Evolutionary conservation across 768 basidiomycete genomes (phyloP).

Genomic region (Vishniacozyma victoriae): DNA sequence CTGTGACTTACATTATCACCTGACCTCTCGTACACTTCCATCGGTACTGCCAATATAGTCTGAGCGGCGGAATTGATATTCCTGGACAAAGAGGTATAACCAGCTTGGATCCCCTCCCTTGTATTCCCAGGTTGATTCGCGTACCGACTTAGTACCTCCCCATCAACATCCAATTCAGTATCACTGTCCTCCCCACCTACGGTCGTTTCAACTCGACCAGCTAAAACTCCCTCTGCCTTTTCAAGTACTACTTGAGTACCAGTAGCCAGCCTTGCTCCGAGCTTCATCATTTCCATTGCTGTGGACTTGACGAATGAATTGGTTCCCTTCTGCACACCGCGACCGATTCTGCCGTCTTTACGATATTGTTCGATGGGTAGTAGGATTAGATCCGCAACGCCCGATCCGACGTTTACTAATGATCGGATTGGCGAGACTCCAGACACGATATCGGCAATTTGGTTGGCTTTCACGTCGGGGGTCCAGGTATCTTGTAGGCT

Average conservation of each 20-base stretch:
- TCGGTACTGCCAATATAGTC: conserved; percentile 95
- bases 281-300: conserved; percentile 88
- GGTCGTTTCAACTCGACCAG: conserved; percentile 62
- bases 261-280: conserved; percentile 87
- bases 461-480: conserved; percentile 97
- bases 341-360: conserved; percentile 87
- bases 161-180: background rate
- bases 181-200: conserved; percentile 56
- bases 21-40: conserved; percentile 96
- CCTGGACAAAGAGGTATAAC: conserved; percentile 78
- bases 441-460: conserved; percentile 92
- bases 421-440: conserved; percentile 95
- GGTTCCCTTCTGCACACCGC: conserved; percentile 89
- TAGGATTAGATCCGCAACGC: conserved; percentile 89
- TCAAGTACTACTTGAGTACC: conserved; percentile 97
- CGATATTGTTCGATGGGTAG: conserved; percentile 96
- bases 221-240: conserved; percentile 84
- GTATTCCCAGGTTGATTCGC: conserved; percentile 83
- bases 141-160: conserved; percentile 55
- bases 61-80: conserved; percentile 93
- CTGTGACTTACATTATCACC: conserved; percentile 68
- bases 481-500: conserved; percentile 98
- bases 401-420: conserved; percentile 93
- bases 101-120: conserved; percentile 78
- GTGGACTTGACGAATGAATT: conserved; percentile 89